A percentile compares a stretch with the other conserved stretches of the same genome.
phyloP scores from a whole-genome alignment of 2,329 filamentous ascomycete genomes.

The Neospermospora avenae region DNA sequence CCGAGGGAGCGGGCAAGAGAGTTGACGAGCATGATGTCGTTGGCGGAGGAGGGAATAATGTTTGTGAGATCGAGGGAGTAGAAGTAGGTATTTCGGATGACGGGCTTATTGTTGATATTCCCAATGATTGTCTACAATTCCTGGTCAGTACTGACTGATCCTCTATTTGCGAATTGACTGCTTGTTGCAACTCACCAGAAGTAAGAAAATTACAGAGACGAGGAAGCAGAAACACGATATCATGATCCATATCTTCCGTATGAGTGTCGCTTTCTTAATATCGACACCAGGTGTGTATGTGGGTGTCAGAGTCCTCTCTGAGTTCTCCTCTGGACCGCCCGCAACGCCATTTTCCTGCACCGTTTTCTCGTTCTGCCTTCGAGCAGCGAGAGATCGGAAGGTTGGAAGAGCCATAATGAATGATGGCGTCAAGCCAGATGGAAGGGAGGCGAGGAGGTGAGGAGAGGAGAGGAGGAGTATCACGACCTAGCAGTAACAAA shows the following conservation, averaged over 20 bases:
- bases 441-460: background rate
- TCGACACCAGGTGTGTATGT: conserved; percentile 28
- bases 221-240: conserved; percentile 69
- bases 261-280: conserved; percentile 47
- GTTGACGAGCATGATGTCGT: conserved; percentile 73
- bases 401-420: conserved; percentile 33
- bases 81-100: conserved; percentile 74
- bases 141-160: background rate
- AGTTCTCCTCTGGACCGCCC: conserved; percentile 11
- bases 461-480: background rate
- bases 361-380: conserved; percentile 18
- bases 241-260: conserved; percentile 53
- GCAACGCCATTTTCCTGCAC: conserved; percentile 14
- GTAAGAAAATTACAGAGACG: conserved; percentile 71
- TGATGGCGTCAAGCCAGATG: conserved; percentile 2
- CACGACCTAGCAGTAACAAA: background rate
- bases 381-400: conserved; percentile 28
- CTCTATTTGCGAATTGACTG: background rate
- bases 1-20: conserved; percentile 82
- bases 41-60: conserved; percentile 45
- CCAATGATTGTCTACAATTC: conserved; percentile 59
- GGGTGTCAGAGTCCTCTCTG: conserved; percentile 28
- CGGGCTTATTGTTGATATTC: conserved; percentile 59
- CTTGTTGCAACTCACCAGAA: conserved; percentile 55
- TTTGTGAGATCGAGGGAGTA: conserved; percentile 79